A percentile compares a stretch with the other conserved stretches of the same genome.
Evolutionary conservation across 306 rosid species (phyloP).

Genomic region (Calophaca sinica): DNA sequence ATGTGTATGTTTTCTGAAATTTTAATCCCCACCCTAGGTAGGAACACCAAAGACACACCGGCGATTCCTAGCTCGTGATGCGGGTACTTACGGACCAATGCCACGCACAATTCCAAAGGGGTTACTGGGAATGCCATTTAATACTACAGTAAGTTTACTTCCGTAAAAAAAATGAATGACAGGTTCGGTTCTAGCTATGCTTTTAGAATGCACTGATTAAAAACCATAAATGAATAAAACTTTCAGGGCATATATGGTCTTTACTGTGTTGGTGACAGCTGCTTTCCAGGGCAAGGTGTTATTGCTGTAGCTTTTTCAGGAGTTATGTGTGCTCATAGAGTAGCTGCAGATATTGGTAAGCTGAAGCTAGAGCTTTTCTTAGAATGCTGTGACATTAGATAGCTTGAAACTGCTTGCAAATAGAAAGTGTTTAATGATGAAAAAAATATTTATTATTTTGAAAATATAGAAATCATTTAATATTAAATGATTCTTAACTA

Average conservation of each 20-base stretch:
- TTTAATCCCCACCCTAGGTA: conserved; percentile 58
- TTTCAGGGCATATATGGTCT: conserved; percentile 85
- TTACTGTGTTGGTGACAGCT: conserved; percentile 98
- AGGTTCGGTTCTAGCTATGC: conserved; percentile 33
- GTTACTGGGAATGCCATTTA: conserved; percentile 96
- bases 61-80: conserved; percentile 83
- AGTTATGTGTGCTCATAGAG: conserved; percentile 97
- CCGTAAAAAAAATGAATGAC: not conserved
- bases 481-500: not conserved
- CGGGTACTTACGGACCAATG: conserved; percentile 97
- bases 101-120: conserved; percentile 87
- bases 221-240: conserved; percentile 34
- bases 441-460: not conserved
- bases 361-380: conserved; percentile 14
- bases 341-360: conserved; percentile 94
- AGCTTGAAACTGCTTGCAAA: conserved; percentile 7
- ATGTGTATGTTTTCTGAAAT: conserved; percentile 37
- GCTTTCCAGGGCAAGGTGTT: conserved; percentile 99
- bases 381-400: not conserved
- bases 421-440: not conserved
- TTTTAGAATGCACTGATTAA: conserved; percentile 33
- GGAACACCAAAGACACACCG: conserved; percentile 97
- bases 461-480: not conserved
- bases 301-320: conserved; percentile 97
- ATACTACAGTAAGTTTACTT: conserved; percentile 77